These are phyloP conservation scores for Scheffersomyces stambukii DNA, from an alignment of 1,139 yeast species.

Conservation along the genomic window DNA sequence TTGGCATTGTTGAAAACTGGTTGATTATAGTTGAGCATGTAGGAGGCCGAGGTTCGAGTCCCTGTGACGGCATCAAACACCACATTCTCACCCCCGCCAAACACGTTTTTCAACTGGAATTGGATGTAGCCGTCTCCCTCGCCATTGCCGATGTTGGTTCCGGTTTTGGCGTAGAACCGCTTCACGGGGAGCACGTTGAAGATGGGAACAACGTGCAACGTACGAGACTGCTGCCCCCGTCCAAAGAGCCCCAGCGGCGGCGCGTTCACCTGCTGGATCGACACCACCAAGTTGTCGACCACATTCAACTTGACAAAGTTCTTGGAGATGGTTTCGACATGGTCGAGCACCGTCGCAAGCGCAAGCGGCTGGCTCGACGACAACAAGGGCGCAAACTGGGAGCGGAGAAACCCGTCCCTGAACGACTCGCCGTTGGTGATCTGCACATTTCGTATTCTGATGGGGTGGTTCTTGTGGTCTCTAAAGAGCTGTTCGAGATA, in stretches of 20 bases:
- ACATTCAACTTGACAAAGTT: constrained; percentile 41
- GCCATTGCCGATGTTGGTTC: constrained; percentile 92
- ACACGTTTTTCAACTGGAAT: constrained; percentile 67
- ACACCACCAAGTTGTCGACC: constrained; percentile 41
- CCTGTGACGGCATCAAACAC: constrained; percentile 76
- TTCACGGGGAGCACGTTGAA: constrained; percentile 58
- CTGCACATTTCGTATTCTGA: constrained; percentile 44
- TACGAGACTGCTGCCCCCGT: constrained; percentile 8
- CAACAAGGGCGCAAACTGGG: constrained; percentile 55
- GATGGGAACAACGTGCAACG: constrained; percentile 50
- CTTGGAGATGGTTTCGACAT: constrained; percentile 40
- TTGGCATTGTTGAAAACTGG: constrained; percentile 56
- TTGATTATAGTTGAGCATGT: constrained; percentile 55
- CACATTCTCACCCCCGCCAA: constrained; percentile 86
- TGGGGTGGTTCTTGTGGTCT: constrained; percentile 42
- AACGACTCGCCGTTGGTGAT: constrained; percentile 51
- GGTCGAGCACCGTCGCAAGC: constrained; percentile 30
- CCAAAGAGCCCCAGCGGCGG: constrained; percentile 6
- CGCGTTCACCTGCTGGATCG: constrained; percentile 29
- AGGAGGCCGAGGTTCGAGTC: constrained; percentile 74
- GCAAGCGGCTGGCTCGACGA: constrained; percentile 24
- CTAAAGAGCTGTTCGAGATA: constrained; percentile 39
- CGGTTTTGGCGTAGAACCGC: constrained; percentile 73
- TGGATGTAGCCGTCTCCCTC: constrained; percentile 92
- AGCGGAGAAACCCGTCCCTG: constrained; percentile 47